Evolutionary conservation across 345 rosid species (phyloP), one percentile per base, ranked within the genome.

Genomic region (Brassica juncea): DNA sequence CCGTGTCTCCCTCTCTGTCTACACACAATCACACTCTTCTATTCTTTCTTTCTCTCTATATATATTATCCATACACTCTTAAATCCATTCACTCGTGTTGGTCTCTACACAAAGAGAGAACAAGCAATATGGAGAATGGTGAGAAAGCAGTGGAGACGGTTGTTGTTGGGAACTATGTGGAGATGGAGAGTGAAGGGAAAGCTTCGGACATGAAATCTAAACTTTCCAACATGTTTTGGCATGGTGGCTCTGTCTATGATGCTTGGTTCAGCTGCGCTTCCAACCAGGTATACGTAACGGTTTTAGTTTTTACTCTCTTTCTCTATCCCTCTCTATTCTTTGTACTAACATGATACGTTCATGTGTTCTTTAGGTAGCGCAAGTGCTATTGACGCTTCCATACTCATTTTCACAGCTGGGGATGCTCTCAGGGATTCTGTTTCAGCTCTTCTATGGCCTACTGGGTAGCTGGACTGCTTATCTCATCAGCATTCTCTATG

Each of bases 401-500:
- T 95, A 95, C 88, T 95, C 99, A 16, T 95, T 95, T 82, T 91
- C 99, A n/a, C 99, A 95, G 80, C 88, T 95, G 42, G 98, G 99
- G 70, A 88, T 95, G 98, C 85, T 91, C 27, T 95, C 99, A 2
- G 99, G 99, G 37, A 86, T 95, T 4, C 79, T 90, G 49, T 93
- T 95, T 85, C 99, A 95, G 91, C 93, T 95, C 37, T 91, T 95
- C 75, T 95, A 95, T 83, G 97, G 99, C 4, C 60, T 95, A 10
- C 4, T 95, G 70, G 99, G 99, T 2, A 95, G 99, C 77, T 95
- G 99, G 99, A 95, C 99, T 0, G 98, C 99, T 67, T 95, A 95
- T 82, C 89, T 95, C 30, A 95, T 95, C 6, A 95, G 99, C 77
- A 71, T 87, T 57, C 99, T 95, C 80, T 95, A 95, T 39, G 93